Conservation (phyloP, 768 basidiomycete genomes). For the Suillus bovinus region DNA sequence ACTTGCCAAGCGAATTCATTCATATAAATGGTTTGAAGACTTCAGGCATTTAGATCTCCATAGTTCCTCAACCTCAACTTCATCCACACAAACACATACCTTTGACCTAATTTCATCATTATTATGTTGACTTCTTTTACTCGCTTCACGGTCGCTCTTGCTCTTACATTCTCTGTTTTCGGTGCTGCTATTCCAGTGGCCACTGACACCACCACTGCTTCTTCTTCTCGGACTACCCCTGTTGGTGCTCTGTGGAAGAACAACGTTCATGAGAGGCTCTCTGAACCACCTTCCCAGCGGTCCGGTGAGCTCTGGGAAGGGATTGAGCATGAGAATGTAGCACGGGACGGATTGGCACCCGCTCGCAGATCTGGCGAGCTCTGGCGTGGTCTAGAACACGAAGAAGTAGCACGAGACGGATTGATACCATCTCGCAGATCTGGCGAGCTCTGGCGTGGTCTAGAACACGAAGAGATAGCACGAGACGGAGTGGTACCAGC, state of each 20-base stretch:
- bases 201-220: background rate
- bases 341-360: background rate
- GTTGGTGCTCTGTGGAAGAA: conserved; percentile 20
- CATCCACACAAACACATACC: background rate
- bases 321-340: background rate
- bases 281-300: conserved; percentile 1
- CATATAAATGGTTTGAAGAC: background rate
- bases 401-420: background rate
- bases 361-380: background rate
- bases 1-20: background rate
- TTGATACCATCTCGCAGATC: background rate
- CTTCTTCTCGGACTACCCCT: background rate
- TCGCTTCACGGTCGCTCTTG: conserved; percentile 3
- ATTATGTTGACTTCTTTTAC: background rate
- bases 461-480: background rate
- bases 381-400: background rate
- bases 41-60: background rate
- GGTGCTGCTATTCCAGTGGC: conserved; percentile 14
- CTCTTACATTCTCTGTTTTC: conserved; percentile 18
- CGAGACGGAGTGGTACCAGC: background rate
- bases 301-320: background rate
- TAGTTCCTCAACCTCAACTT: background rate
- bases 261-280: conserved; percentile 23
- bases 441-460: background rate
- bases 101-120: background rate